These are phyloP conservation scores for Grigorovia humatica DNA, from an alignment of 805 yeast species.

Conservation along the genomic window DNA sequence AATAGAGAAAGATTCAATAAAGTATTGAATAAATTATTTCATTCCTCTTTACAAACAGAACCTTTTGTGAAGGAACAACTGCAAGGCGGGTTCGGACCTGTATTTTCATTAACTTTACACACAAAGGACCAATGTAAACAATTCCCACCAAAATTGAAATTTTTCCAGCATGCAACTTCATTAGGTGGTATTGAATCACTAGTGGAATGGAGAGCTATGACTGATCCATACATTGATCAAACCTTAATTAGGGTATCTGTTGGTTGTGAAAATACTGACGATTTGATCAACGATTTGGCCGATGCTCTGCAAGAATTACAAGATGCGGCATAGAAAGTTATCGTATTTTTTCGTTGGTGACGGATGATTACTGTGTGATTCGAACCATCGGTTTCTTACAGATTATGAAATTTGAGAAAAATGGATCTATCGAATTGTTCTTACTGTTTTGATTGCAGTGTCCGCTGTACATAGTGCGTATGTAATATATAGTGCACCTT, in stretches of 20 bases:
- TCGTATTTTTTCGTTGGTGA: neutral
- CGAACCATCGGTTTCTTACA: neutral
- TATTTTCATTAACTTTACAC: slow-evolving; percentile 53
- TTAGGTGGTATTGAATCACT: slow-evolving; percentile 87
- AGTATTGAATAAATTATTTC: slow-evolving; percentile 44
- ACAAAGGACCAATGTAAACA: slow-evolving; percentile 44
- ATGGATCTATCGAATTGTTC: too few relatives aligned
- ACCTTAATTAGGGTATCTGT: slow-evolving; percentile 63
- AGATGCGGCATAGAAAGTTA: neutral
- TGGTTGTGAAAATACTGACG: slow-evolving; percentile 71
- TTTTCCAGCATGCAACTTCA: slow-evolving; percentile 85
- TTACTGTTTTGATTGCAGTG: too few relatives aligned
- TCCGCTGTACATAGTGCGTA: too few relatives aligned
- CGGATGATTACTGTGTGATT: neutral
- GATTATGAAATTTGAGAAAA: too few relatives aligned
- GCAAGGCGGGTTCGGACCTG: slow-evolving; percentile 60
- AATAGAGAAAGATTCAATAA: slow-evolving; percentile 38
- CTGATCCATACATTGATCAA: slow-evolving; percentile 47
- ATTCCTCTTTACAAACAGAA: slow-evolving; percentile 71
- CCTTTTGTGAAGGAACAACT: slow-evolving; percentile 55
- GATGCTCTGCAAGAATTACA: slow-evolving; percentile 36
- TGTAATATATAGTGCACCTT: too few relatives aligned
- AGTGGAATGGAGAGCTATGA: slow-evolving; percentile 81
- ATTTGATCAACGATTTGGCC: slow-evolving; percentile 64
- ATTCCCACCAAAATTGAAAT: slow-evolving; percentile 55